phyloP scores from a whole-genome alignment of 805 yeast species.

The Candida ortonii region DNA sequence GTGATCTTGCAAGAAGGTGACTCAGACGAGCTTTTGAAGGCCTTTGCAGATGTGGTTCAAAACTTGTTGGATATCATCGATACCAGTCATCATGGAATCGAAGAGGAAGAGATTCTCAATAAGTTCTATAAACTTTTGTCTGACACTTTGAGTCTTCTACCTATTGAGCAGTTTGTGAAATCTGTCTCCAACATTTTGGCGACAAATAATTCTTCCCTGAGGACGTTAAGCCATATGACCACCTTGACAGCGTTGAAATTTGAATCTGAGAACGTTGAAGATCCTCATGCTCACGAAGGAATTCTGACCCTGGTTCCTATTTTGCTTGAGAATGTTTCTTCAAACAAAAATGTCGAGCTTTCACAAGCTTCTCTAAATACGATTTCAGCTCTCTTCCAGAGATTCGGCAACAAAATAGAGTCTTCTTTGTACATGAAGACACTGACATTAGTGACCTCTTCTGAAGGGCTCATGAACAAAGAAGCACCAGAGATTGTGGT shows the following conservation, averaged over 20 bases:
- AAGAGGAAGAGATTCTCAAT: slow-evolving; percentile 36
- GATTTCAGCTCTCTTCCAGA: slow-evolving; percentile 57
- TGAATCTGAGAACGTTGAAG: slow-evolving; percentile 59
- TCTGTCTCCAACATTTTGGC: slow-evolving; percentile 48
- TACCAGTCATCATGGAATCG: slow-evolving; percentile 23
- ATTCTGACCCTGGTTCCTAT: slow-evolving; percentile 51
- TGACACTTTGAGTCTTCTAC: slow-evolving; percentile 65
- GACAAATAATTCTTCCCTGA: slow-evolving; percentile 38
- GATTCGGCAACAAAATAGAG: slow-evolving; percentile 54
- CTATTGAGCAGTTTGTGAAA: slow-evolving; percentile 67
- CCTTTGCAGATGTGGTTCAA: slow-evolving; percentile 31
- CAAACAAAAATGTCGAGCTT: slow-evolving; percentile 43
- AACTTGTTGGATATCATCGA: slow-evolving; percentile 42
- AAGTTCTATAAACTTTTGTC: slow-evolving; percentile 56
- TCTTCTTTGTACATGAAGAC: slow-evolving; percentile 45
- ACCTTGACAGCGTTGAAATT: slow-evolving; percentile 64
- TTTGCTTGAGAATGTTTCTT: slow-evolving; percentile 40
- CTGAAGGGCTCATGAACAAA: slow-evolving; percentile 50
- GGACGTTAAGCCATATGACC: slow-evolving; percentile 60
- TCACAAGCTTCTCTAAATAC: slow-evolving; percentile 71
- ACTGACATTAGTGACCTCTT: slow-evolving; percentile 47
- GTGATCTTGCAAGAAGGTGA: slow-evolving; percentile 30
- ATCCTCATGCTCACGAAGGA: slow-evolving; percentile 46
- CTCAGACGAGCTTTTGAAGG: slow-evolving; percentile 17
- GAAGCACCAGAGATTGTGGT: slow-evolving; percentile 58